A percentile compares a stretch with the other conserved stretches of the same genome.
phyloP scores from a whole-genome alignment of 257 asterid genomes.

The Scutellaria minor region DNA sequence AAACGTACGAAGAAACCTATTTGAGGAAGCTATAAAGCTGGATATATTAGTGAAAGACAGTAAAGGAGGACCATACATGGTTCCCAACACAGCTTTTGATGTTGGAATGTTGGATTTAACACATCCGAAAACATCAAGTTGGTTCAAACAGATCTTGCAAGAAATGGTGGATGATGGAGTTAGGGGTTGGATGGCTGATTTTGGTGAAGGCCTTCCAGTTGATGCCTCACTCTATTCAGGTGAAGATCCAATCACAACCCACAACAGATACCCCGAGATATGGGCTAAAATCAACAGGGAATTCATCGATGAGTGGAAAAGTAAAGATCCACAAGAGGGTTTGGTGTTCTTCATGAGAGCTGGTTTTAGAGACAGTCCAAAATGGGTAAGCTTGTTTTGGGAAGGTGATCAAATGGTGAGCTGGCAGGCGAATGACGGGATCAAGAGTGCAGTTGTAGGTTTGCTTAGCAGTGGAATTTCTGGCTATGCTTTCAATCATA shows the following conservation, averaged over 20 bases:
- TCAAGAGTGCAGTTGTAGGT: constrained; percentile 91
- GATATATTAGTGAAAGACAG: constrained; percentile 82
- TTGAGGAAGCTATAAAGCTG: constrained; percentile 78
- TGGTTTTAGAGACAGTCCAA: constrained; percentile 81
- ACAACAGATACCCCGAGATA: constrained; percentile 87
- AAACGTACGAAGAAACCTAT: constrained; percentile 63
- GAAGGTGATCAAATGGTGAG: constrained; percentile 99
- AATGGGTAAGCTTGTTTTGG: constrained; percentile 90
- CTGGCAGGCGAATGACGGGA: constrained; percentile 97
- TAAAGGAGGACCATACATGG: constrained; percentile 79
- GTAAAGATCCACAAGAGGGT: constrained; percentile 47
- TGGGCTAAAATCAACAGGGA: constrained; percentile 89
- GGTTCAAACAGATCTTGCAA: constrained; percentile 84
- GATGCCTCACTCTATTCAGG: constrained; percentile 96
- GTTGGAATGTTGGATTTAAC: constrained; percentile 96
- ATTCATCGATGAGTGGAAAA: constrained; percentile 83
- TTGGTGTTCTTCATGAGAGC: constrained; percentile 97
- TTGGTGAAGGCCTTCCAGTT: constrained; percentile 94
- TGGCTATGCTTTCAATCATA: constrained; percentile 90
- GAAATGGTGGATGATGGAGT: constrained; percentile 97
- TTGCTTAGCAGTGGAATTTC: constrained; percentile 86
- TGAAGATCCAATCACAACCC: constrained; percentile 91
- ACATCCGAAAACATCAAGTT: constrained; percentile 66
- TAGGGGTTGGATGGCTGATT: constrained; percentile 99
- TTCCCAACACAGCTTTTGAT: constrained; percentile 93